Base-by-base conservation (phyloP, 2,329 filamentous ascomycete species). In the Diaporthe capsici region DNA sequence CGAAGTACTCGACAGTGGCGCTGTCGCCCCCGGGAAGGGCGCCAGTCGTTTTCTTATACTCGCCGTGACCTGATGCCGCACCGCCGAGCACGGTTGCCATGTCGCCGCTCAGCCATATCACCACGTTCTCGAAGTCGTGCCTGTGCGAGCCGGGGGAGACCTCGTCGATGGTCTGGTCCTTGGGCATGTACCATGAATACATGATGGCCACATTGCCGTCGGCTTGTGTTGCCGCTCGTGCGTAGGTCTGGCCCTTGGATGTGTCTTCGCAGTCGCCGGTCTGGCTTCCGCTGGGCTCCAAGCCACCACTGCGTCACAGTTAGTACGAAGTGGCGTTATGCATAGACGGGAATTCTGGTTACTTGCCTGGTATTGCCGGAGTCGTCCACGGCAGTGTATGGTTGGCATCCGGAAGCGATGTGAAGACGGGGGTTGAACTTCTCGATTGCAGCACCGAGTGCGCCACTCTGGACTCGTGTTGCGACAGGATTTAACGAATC, bases 161-260 rank as follows among this genome's bases (percentile, higher is more conserved):
- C 0, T 81, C 82, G 1, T 74, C 63, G 42, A 76, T 76, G n/a
- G 84, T 84, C 76, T 83, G 80, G 75, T 87, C 85, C 79, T 87
- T 87, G 68, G 85, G 85, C 78, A 85, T 82, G 79, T 86, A 87
- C 85, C 84, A 85, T 15, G 83, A 77, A 76, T 85, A 86, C 83
- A 86, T 85, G 79, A 86, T 83, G 63, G 78, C 83, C 51, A 80
- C 81, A 22, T 78, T 75, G 37, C 76, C 80, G 22, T 81, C 80
- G 63, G 80, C 73, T 42, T 71, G 71, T 2, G 75, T 76, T 37
- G 79, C 80, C 22, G 79, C 81, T n/a, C 84, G 80, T 22, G 80
- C 82, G 72, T 86, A 86, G 1, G 82, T 82, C 77, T 86, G 83
- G 34, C 83, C 84, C 53, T 80, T 81, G 76, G 60, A 76, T 0